Evolutionary conservation across 805 yeast species (phyloP).

Genomic region (Ogataea zsoltii): DNA sequence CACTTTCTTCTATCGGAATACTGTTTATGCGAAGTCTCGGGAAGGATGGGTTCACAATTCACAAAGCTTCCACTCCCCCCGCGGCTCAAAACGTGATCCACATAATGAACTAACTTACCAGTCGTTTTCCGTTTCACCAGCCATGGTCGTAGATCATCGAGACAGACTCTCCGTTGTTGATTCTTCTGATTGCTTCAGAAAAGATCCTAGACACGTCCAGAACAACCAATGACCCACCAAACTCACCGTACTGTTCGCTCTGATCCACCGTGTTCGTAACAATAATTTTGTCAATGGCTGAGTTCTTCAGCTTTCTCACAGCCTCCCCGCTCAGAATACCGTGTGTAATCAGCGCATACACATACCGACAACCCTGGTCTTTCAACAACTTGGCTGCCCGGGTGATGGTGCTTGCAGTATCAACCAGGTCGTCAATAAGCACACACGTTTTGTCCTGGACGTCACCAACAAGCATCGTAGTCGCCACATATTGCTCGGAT

Average conservation of each 20-base stretch:
- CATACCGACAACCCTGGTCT: slow-evolving; percentile 88
- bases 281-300: slow-evolving; percentile 78
- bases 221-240: slow-evolving; percentile 62
- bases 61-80: too few relatives aligned
- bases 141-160: slow-evolving; percentile 91
- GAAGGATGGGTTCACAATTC: too few relatives aligned
- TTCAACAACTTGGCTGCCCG: slow-evolving; percentile 90
- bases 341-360: slow-evolving; percentile 87
- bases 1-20: too few relatives aligned
- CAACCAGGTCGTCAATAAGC: slow-evolving; percentile 91
- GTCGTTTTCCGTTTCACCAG: slow-evolving; percentile 43
- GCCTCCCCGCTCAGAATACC: slow-evolving; percentile 95
- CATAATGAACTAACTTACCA: too few relatives aligned
- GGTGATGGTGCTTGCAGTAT: slow-evolving; percentile 88
- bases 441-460: slow-evolving; percentile 85
- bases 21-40: too few relatives aligned
- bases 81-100: too few relatives aligned
- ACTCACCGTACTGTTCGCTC: slow-evolving; percentile 47
- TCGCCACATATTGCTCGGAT: slow-evolving; percentile 48
- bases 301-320: slow-evolving; percentile 60
- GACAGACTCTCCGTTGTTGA: slow-evolving; percentile 95
- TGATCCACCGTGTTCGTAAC: slow-evolving; percentile 95
- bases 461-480: slow-evolving; percentile 96
- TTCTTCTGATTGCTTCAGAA: slow-evolving; percentile 94
- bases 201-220: slow-evolving; percentile 85